Base-by-base conservation (phyloP, 129 eudicot genomes). In the Sambucus nigra region DNA sequence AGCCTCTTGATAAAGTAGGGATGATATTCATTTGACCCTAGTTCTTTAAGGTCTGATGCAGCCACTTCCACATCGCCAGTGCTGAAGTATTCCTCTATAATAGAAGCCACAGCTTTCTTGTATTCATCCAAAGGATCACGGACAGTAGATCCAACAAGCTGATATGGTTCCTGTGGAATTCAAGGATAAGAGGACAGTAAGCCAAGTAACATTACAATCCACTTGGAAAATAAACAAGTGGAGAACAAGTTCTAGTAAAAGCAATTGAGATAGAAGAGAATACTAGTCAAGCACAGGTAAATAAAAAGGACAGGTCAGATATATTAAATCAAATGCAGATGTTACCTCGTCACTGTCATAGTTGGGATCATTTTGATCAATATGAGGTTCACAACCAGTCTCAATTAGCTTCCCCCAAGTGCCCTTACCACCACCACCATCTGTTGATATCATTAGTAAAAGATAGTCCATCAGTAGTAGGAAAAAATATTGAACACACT, bases 391-490 rank as follows among this genome's bases (percentile, higher is more conserved):
- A 42, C 73, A 79, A 46, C 73, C 93, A 61, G 95, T 89, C 65
- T 89, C 97, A 7, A 89, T 88, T 54, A 81, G 57, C 60, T 79
- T 89, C 48, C 97, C 97, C 97, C 97, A 89, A 18, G 95, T 89
- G 32, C 95, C 97, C 76, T 89, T 89, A 5, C 95, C 95, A 31
- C 97, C 97, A 25, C 72, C 97, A 14, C 97, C 97, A 70, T 89
- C 97, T 89, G 81, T 65, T 47, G 38, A 58, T 65, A 61, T 14
- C 38, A 20, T 48, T 18, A 27, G 31, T 64, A 33, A 22, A 47
- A 59, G 25, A 57, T 7, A 17, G 25, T 3, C 24, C 22, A 41
- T 38, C 12, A 38, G 13, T 27, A 39, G 13, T 35, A 8, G 42
- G 13, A 7, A 35, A 35, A 35, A 3, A 12, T 35, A 35, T 35